Conservation (phyloP, 805 yeast genomes). For the Wickerhamiella hasegawae region DNA sequence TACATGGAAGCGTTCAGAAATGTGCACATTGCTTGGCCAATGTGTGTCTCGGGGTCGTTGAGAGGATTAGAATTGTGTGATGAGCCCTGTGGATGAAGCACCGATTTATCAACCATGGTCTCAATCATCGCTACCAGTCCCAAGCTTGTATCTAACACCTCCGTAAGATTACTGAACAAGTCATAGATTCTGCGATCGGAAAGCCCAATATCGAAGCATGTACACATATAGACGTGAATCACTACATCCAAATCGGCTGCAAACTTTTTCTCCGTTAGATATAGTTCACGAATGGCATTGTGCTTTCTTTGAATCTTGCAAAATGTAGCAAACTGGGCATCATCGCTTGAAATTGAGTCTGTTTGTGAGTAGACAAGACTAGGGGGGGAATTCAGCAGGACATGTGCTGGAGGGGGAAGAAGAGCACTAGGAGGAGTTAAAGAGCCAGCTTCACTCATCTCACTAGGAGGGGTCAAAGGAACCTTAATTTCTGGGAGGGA, state of each 20-base stretch:
- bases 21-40: conserved; percentile 21
- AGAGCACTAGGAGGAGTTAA: too few species aligned
- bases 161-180: conserved; percentile 21
- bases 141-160: conserved; percentile 19
- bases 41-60: conserved; percentile 14
- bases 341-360: too few species aligned
- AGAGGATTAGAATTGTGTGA: background rate
- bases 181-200: conserved; percentile 14
- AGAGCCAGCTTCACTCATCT: too few species aligned
- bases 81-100: conserved; percentile 9
- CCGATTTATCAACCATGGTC: conserved; percentile 16
- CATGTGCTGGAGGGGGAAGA: too few species aligned
- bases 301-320: too few species aligned
- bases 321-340: too few species aligned
- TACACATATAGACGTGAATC: conserved; percentile 19
- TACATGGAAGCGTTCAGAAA: conserved; percentile 19
- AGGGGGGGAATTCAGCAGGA: too few species aligned
- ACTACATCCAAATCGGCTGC: conserved; percentile 24
- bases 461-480: too few species aligned
- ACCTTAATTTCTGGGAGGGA: too few species aligned
- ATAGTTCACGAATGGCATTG: conserved; percentile 23
- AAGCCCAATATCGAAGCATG: conserved; percentile 16
- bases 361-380: too few species aligned
- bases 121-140: conserved; percentile 18
- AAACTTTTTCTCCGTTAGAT: conserved; percentile 24